Evolutionary conservation across 257 asterid species (phyloP).

Genomic region (Catharanthus roseus): DNA sequence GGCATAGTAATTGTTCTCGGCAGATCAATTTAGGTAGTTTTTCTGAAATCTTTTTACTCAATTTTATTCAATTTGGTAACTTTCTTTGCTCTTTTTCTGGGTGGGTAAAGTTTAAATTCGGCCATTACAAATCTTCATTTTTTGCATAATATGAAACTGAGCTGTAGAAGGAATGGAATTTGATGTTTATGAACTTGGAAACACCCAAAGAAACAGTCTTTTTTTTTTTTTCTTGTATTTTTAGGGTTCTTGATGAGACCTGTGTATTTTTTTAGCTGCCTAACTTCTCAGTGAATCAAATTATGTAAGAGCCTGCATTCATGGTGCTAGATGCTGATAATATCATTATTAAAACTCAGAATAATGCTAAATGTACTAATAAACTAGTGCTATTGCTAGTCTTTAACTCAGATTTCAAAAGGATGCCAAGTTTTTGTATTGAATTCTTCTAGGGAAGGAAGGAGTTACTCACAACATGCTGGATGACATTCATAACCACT

Average conservation of each 20-base stretch:
- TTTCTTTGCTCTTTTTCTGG: background rate
- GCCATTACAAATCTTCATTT: background rate
- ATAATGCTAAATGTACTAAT: background rate
- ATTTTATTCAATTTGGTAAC: background rate
- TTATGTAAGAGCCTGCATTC: background rate
- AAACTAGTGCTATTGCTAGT: background rate
- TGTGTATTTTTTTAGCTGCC: background rate
- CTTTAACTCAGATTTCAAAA: background rate
- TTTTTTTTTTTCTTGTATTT: no score
- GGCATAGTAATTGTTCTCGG: slow-evolving; percentile 68
- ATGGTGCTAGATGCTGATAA: background rate
- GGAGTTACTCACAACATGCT: slow-evolving; percentile 92
- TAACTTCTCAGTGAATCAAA: background rate
- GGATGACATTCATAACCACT: slow-evolving; percentile 77
- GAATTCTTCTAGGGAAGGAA: slow-evolving; percentile 51
- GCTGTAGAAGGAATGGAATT: background rate
- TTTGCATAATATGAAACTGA: background rate
- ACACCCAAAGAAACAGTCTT: background rate
- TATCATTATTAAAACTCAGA: background rate
- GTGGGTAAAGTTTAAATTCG: background rate
- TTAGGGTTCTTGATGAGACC: no score
- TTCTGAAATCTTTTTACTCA: background rate
- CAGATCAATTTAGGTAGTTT: slow-evolving; percentile 74
- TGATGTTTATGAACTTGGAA: background rate
- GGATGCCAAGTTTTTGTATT: slow-evolving; percentile 5